These are phyloP conservation scores for Neurospora crassa DNA, from an alignment of 2,329 filamentous ascomycete species.

Conservation along the genomic window DNA sequence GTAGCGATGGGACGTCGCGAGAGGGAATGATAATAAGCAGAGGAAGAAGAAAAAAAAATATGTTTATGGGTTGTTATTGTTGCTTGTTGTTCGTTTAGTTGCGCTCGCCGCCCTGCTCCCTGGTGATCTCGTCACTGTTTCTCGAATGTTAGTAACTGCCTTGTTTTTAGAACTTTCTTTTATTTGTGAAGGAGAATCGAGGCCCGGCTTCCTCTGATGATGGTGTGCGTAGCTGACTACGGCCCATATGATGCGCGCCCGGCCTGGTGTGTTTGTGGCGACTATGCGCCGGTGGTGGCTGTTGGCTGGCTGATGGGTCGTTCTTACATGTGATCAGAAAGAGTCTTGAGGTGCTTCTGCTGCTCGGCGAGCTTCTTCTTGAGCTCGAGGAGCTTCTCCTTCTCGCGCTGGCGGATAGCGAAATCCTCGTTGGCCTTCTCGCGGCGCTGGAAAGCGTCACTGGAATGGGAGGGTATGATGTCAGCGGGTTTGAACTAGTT, in stretches of 20 bases:
- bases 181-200: not conserved
- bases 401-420: conserved; percentile 79
- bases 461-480: conserved; percentile 26
- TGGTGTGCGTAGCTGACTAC: not conserved
- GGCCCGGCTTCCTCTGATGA: not conserved
- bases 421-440: conserved; percentile 80
- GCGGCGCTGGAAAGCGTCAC: conserved; percentile 86
- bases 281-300: not conserved
- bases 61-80: not conserved
- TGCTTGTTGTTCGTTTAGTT: conserved; percentile 32
- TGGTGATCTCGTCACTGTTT: conserved; percentile 66
- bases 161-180: too few relatives aligned
- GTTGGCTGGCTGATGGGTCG: not conserved
- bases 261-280: not conserved
- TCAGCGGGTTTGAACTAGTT: conserved; percentile 6
- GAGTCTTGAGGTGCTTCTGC: conserved; percentile 72
- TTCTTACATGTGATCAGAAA: conserved; percentile 77
- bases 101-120: conserved; percentile 58
- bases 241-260: not conserved
- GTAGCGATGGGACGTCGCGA: not conserved
- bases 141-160: conserved; percentile 6
- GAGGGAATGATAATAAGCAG: not conserved
- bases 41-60: not conserved
- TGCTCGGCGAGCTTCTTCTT: conserved; percentile 67
- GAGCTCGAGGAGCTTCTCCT: conserved; percentile 76